Conservation (phyloP, 1,284 basidiomycete genomes). For the Cryptococcus deneoformans region DNA sequence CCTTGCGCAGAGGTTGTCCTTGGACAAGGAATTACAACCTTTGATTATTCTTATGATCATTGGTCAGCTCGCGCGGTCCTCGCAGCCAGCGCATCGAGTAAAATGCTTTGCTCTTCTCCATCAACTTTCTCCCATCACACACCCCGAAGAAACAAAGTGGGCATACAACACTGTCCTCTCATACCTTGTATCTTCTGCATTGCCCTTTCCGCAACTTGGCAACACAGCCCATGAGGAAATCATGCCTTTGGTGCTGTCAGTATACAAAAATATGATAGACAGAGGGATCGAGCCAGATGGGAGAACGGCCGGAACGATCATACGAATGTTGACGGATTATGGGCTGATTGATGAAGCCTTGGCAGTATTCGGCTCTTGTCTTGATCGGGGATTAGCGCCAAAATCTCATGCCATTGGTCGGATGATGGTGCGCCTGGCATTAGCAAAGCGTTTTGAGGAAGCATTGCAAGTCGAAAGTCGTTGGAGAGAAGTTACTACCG, state of each 20-base stretch:
- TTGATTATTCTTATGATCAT: slow-evolving; percentile 15
- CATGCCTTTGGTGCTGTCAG: slow-evolving; percentile 14
- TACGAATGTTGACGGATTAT: slow-evolving; percentile 22
- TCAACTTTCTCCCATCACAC: background rate
- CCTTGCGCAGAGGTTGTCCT: slow-evolving; percentile 19
- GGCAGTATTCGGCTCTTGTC: slow-evolving; percentile 17
- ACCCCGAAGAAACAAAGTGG: background rate
- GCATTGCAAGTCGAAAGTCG: slow-evolving; percentile 21
- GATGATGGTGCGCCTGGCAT: slow-evolving; percentile 31
- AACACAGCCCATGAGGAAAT: slow-evolving; percentile 8
- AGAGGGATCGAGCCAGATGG: slow-evolving; percentile 12
- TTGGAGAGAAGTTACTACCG: slow-evolving; percentile 18
- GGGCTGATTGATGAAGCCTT: slow-evolving; percentile 19
- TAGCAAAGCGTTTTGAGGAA: slow-evolving; percentile 14
- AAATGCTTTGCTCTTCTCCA: slow-evolving; percentile 10
- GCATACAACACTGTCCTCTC: slow-evolving; percentile 19
- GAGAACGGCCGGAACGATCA: slow-evolving; percentile 19
- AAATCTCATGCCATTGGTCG: slow-evolving; percentile 26
- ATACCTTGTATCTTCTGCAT: slow-evolving; percentile 10
- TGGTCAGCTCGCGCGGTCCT: slow-evolving; percentile 15
- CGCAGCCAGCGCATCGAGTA: slow-evolving; percentile 6
- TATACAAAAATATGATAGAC: slow-evolving; percentile 26
- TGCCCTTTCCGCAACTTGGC: background rate
- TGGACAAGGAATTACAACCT: background rate
- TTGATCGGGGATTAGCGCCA: slow-evolving; percentile 3